Percentiles rank a stretch among this genome's conserved stretches.
Conservation (phyloP, 257 asterid genomes). For the Phtheirospermum japonicum region DNA sequence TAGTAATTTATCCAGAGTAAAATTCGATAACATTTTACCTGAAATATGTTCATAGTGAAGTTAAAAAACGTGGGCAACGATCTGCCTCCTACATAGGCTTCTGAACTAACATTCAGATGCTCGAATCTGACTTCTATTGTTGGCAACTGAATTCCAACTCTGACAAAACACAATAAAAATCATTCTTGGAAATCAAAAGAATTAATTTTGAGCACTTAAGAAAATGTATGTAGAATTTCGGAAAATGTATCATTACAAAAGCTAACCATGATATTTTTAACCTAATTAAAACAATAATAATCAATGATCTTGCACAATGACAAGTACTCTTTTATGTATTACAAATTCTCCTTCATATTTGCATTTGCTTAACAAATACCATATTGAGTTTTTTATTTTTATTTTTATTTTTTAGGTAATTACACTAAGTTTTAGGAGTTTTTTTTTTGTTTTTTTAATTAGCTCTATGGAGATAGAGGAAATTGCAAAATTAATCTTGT, state of each 20-base stretch:
- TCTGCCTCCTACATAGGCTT: slow-evolving; percentile 46
- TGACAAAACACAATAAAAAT: slow-evolving; percentile 16
- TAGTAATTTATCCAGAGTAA: slow-evolving; percentile 5
- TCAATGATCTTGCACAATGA: neutral
- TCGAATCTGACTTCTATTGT: slow-evolving; percentile 41
- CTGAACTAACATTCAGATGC: slow-evolving; percentile 42
- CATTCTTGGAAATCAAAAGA: neutral
- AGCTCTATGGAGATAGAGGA: too few species aligned
- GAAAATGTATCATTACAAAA: neutral
- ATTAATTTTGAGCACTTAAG: neutral
- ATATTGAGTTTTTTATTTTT: too few species aligned
- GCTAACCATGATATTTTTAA: neutral
- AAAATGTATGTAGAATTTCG: neutral
- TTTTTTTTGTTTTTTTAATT: too few species aligned
- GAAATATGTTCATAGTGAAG: slow-evolving; percentile 30
- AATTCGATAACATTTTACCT: slow-evolving; percentile 31
- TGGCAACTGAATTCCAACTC: slow-evolving; percentile 44
- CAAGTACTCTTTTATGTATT: neutral
- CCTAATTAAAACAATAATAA: neutral
- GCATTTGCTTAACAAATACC: too few species aligned
- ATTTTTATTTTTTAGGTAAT: too few species aligned
- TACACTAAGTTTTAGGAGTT: too few species aligned
- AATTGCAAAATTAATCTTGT: too few species aligned
- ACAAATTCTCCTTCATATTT: too few species aligned
- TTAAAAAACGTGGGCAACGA: slow-evolving; percentile 42